Evolutionary conservation across 192 early-diverging fungal species (phyloP).

Genomic region (Podila minutissima): DNA sequence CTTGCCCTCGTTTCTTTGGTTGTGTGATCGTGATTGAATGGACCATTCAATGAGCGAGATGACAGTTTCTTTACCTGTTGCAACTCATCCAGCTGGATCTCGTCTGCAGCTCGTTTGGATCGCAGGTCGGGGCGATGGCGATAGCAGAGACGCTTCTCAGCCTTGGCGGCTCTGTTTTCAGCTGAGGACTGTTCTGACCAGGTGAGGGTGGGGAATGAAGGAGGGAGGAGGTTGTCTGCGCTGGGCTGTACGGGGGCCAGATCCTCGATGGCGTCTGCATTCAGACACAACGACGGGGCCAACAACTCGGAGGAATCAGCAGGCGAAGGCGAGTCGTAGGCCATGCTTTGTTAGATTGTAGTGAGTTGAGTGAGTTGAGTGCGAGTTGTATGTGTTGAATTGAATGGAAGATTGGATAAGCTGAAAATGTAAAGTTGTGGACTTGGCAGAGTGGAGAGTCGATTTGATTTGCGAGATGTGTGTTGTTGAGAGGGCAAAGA

Average conservation of each 20-base stretch:
- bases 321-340: conserved; percentile 51
- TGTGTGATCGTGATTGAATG: too few relatives aligned
- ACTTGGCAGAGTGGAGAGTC: not conserved
- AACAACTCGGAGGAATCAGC: conserved; percentile 40
- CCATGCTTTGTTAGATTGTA: conserved; percentile 13
- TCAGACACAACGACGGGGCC: conserved; percentile 47
- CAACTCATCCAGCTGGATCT: conserved; percentile 55
- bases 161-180: conserved; percentile 37
- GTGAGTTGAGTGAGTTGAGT: not conserved
- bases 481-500: not conserved
- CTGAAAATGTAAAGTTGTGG: not conserved
- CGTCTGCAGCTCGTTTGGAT: conserved; percentile 58
- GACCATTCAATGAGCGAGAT: too few relatives aligned
- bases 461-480: not conserved
- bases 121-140: conserved; percentile 68
- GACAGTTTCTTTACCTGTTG: too few relatives aligned
- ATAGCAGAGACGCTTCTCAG: conserved; percentile 58
- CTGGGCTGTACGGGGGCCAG: conserved; percentile 40
- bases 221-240: conserved; percentile 27
- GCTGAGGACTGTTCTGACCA: conserved; percentile 50
- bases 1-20: too few relatives aligned
- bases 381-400: not conserved
- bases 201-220: conserved; percentile 30
- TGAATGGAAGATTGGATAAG: not conserved
- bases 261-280: conserved; percentile 49